Evolutionary conservation across 1,139 yeast species (phyloP).

Genomic region (Debaryomyces fabryi): DNA sequence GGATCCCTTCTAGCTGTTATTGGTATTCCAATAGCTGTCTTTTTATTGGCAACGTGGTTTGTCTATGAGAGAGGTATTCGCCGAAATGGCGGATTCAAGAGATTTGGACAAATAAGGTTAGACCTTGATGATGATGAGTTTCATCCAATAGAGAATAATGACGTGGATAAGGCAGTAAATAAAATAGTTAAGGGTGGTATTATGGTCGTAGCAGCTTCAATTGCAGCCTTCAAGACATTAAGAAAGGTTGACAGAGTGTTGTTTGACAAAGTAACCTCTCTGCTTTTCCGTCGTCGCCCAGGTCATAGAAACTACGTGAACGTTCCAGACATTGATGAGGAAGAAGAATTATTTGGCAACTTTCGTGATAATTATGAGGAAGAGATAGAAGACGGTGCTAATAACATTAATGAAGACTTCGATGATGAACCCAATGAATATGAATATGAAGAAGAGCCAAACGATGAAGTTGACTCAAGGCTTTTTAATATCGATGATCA

Average conservation of each 20-base stretch:
- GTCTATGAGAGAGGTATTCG: constrained; percentile 81
- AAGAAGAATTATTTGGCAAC: constrained; percentile 54
- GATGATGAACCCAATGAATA: constrained; percentile 15
- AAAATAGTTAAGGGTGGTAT: constrained; percentile 63
- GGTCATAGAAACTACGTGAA: constrained; percentile 47
- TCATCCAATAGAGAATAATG: constrained; percentile 65
- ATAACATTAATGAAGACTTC: constrained; percentile 16
- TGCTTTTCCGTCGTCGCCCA: constrained; percentile 42
- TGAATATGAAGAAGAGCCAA: constrained; percentile 2
- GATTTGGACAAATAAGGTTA: constrained; percentile 85
- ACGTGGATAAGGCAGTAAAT: constrained; percentile 66
- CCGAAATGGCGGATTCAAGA: constrained; percentile 76
- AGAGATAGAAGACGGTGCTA: constrained; percentile 41
- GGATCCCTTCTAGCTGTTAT: constrained; percentile 54
- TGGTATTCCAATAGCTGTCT: constrained; percentile 58
- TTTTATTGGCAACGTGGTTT: constrained; percentile 64
- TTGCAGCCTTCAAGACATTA: constrained; percentile 44
- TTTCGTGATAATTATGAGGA: constrained; percentile 53
- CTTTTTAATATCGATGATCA: constrained; percentile 45
- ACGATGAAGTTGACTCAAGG: constrained; percentile 29
- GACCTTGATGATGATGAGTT: constrained; percentile 71
- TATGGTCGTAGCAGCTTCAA: constrained; percentile 47
- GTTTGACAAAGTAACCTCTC: constrained; percentile 38
- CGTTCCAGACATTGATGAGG: constrained; percentile 49
- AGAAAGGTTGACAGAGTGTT: constrained; percentile 37